A percentile compares a stretch with the other conserved stretches of the same genome.
Conservation (phyloP, 352 stramenopile genomes). For the Globisporangium alternatum region DNA sequence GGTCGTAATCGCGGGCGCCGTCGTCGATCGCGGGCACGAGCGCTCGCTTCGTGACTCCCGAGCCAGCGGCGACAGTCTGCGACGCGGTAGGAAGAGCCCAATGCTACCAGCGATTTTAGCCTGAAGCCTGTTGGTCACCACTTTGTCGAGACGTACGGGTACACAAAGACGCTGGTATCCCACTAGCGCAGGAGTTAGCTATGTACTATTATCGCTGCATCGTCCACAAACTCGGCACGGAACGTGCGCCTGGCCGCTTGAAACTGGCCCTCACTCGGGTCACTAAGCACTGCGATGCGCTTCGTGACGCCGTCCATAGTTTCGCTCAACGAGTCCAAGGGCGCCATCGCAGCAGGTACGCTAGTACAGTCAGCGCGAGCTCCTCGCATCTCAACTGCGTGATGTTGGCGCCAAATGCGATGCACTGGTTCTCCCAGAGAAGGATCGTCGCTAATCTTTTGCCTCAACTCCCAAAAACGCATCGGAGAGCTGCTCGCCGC, state of each 20-base stretch:
- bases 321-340: background rate
- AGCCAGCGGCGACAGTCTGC: too few species aligned
- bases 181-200: too few species aligned
- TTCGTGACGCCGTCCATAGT: too few species aligned
- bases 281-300: too few species aligned
- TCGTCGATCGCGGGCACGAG: background rate
- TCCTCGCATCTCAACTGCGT: background rate
- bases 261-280: too few species aligned
- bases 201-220: too few species aligned
- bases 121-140: background rate
- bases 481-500: background rate
- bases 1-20: background rate
- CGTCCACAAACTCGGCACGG: too few species aligned
- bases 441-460: background rate
- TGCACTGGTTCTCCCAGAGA: background rate
- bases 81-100: background rate
- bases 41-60: background rate
- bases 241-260: too few species aligned
- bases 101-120: background rate
- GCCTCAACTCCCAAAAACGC: background rate
- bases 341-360: background rate
- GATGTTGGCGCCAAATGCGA: background rate
- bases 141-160: too few species aligned
- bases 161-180: too few species aligned
- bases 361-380: background rate